Evolutionary conservation across 2,329 filamentous ascomycete species (phyloP).

Genomic region (Nectriaceae sp.): DNA sequence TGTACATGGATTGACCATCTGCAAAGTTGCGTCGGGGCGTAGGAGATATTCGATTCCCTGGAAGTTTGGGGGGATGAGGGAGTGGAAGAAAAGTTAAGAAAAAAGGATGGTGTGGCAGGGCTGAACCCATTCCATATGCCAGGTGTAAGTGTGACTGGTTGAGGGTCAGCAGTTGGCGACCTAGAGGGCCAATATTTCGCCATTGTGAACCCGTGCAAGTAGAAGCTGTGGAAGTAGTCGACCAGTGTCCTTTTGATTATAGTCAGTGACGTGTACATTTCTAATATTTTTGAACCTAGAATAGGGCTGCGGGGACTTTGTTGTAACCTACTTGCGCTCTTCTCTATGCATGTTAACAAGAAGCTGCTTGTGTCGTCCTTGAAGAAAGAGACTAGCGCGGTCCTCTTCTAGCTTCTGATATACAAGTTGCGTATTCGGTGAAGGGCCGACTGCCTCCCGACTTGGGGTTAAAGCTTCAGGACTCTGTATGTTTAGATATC

Average conservation of each 20-base stretch:
- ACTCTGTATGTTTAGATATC: conserved; percentile 9
- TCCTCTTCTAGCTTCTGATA: conserved; percentile 5
- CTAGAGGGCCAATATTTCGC: conserved; percentile 5
- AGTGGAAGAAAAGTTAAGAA: background rate
- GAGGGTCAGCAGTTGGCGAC: background rate
- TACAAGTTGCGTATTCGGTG: conserved; percentile 13
- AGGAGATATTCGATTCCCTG: background rate
- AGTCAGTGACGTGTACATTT: too few species aligned
- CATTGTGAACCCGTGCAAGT: conserved; percentile 3
- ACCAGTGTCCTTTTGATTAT: background rate
- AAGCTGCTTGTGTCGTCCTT: conserved; percentile 9
- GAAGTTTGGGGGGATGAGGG: background rate
- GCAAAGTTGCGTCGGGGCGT: conserved; percentile 1
- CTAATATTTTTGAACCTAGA: too few species aligned
- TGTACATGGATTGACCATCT: conserved; percentile 8
- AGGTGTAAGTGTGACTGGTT: background rate
- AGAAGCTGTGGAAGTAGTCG: conserved; percentile 19
- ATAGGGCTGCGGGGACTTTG: background rate
- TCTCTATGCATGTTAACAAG: conserved; percentile 4
- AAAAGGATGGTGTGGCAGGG: background rate
- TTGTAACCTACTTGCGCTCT: conserved; percentile 6
- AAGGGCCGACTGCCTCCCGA: background rate
- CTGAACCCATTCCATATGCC: background rate
- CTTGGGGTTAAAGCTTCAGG: background rate
- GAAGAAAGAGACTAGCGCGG: conserved; percentile 8